Base-by-base conservation (phyloP, 2,329 filamentous ascomycete genomes). In the Sodiomyces alkalinus region DNA sequence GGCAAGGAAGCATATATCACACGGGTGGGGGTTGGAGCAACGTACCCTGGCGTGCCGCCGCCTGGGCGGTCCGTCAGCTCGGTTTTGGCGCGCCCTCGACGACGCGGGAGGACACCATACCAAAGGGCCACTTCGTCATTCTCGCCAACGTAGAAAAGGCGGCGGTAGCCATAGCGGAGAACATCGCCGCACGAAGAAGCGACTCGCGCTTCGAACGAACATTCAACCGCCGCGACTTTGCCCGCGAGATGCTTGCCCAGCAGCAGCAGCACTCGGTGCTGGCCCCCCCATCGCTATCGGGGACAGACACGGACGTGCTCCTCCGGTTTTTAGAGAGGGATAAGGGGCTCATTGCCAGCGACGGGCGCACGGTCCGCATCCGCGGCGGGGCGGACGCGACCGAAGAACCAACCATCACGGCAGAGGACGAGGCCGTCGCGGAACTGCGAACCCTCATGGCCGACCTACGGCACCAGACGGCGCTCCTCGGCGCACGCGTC, bases 341-440 rank as follows among this genome's bases (percentile, higher is more conserved):
- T 46, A 74, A 73, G 43, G 58, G 56, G 6, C 40, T 63, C 21
- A 54, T 74, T 19, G 60, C 55, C 27, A 73, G 62, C 41, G 74
- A 83, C 43, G 70, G 68, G 4, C 54, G 72, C 38, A 81, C 74
- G 0, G 65, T 98, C 40, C 86, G 80, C 47, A 25, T 25, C 14
- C 23, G 23, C 23, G 23, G 17, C 14, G 23, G 23, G 3, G 42
- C 39, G 6, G 33, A 43, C 3, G 42, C 39, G 6, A 14, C 20
- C 10, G 62, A 69, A 28, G 51, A 56, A 24, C 33, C 45, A 1
- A 41, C 42, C 0, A 76, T 96, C 38, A 80, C 80, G 1, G 60
- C 74, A 32, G 78, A 92, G 42, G 90, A 98, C 53, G 59, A 62
- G 4, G 79, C 81, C 1, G 81, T 94, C 36, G 85, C 85, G 2